Percentiles rank a stretch among this genome's conserved stretches.
Evolutionary conservation across 768 basidiomycete genomes (phyloP).

Genomic region (Holtermannia corniformis): DNA sequence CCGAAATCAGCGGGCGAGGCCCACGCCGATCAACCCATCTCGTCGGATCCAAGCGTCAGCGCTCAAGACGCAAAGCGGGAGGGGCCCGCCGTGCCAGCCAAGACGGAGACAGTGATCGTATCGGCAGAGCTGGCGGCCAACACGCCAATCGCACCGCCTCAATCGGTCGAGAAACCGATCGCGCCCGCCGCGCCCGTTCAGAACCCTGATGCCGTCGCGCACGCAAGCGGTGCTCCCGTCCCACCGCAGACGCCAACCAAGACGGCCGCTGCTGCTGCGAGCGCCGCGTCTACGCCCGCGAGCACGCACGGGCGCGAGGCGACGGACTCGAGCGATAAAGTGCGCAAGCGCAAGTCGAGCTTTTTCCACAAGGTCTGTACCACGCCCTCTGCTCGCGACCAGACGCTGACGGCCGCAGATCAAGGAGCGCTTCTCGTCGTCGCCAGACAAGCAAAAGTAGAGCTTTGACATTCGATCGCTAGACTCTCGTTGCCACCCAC

Average conservation of each 20-base stretch:
- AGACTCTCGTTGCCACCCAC: background rate
- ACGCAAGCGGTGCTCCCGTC: background rate
- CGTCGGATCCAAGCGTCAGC: slow-evolving; percentile 18
- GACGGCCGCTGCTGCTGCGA: slow-evolving; percentile 11
- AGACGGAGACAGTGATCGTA: background rate
- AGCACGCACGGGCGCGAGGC: slow-evolving; percentile 11
- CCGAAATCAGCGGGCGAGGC: slow-evolving; percentile 14
- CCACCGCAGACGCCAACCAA: slow-evolving; percentile 24
- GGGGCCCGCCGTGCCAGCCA: slow-evolving; percentile 7
- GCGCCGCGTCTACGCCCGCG: background rate
- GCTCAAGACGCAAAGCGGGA: slow-evolving; percentile 27
- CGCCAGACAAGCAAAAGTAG: background rate
- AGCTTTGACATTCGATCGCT: background rate
- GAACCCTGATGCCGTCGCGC: slow-evolving; percentile 2
- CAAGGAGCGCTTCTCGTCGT: background rate
- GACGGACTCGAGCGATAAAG: slow-evolving; percentile 12
- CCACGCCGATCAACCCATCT: slow-evolving; percentile 20
- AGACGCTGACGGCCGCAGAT: background rate
- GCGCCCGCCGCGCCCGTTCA: slow-evolving; percentile 3
- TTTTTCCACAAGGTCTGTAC: slow-evolving; percentile 34
- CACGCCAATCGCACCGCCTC: slow-evolving; percentile 2
- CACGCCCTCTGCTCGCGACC: background rate
- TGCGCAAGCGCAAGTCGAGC: slow-evolving; percentile 35
- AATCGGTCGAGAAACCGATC: slow-evolving; percentile 3
- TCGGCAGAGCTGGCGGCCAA: slow-evolving; percentile 3